phyloP scores from a whole-genome alignment of 495 filamentous ascomycete species.

The Neurospora sp. region DNA sequence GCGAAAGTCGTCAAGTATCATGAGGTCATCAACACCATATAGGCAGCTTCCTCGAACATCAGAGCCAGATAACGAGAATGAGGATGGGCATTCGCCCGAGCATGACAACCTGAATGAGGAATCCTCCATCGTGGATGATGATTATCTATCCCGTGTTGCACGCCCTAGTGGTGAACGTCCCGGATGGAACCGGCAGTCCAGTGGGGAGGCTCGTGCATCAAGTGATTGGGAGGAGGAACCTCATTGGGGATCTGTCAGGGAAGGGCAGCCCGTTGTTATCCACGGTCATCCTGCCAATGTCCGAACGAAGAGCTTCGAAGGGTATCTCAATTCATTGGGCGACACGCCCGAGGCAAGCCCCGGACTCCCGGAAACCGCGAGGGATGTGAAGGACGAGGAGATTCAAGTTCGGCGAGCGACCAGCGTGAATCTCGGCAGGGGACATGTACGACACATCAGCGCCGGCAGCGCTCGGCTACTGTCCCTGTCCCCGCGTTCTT shows the following conservation, averaged over 20 bases:
- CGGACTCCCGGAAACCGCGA: not conserved
- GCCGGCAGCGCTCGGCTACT: conserved; percentile 63
- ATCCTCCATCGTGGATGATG: conserved; percentile 51
- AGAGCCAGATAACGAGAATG: conserved; percentile 16
- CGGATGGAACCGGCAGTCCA: conserved; percentile 29
- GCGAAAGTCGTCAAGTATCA: conserved; percentile 29
- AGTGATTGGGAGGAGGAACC: conserved; percentile 36
- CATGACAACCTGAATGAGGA: conserved; percentile 39
- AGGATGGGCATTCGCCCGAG: conserved; percentile 5
- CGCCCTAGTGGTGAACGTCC: conserved; percentile 47
- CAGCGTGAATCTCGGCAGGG: conserved; percentile 51
- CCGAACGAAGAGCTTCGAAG: conserved; percentile 46
- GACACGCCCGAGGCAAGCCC: conserved; percentile 22
- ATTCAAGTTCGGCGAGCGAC: conserved; percentile 46
- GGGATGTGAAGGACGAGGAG: conserved; percentile 29
- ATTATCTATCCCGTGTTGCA: conserved; percentile 49
- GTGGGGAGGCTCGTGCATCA: conserved; percentile 35
- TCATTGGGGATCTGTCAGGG: conserved; percentile 34
- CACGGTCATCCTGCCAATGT: conserved; percentile 12
- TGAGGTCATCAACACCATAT: conserved; percentile 16
- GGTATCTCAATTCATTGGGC: conserved; percentile 45
- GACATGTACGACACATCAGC: conserved; percentile 59
- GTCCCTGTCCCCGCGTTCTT: conserved; percentile 46
- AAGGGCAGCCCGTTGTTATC: conserved; percentile 29
- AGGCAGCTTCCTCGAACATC: conserved; percentile 33